Evolutionary conservation across 2,329 filamentous ascomycete species (phyloP), one percentile per base, ranked within the genome.

Genomic region (Chaetomiaceae sp.): DNA sequence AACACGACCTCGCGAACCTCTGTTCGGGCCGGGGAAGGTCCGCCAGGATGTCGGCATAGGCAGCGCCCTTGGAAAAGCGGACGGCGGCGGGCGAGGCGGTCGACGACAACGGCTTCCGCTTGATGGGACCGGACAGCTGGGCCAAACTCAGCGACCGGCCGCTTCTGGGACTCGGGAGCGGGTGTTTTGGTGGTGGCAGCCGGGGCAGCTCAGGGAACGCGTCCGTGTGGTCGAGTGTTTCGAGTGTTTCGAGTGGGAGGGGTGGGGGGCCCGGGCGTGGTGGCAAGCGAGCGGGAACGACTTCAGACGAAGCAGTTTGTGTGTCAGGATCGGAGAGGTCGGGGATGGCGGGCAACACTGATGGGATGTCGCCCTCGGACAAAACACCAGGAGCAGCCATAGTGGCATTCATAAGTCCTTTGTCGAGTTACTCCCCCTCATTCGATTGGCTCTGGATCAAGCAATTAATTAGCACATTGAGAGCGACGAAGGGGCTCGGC

Each of bases 81-180:
- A 74, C 72, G 47, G 74, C 76, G 58, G 79, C 64, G 54, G 75
- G 72, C 34, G 78, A 80, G 44, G 78, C 78, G 29, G 76, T 76
- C 7, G 73, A 70, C 38, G 81, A 82, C 56, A 85, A 66, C 50
- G 82, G 82, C 69, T 85, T 85, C 57, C 82, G 76, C 65, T 77
- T 78, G 68, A 85, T 78, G 57, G 71, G 66, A 40, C 53, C 66
- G 54, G 59, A 60, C 58, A 57, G 61, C 38, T 56, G 64, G 53
- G 65, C 66, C 54, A 66, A 62, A 54, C 63, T 66, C 49, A 59
- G 63, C 46, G 62, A 67, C 58, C 63, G 66, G 51, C 60, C 61
- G 55, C 54, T 62, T 46, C 66, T 62, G 10, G 65, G 60, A 47
- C 62, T 65, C 46, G 64, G 64, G 25, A 64, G 57, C 16, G 62